These are phyloP conservation scores for Puccinia polysora DNA, from an alignment of 1,284 basidiomycete species.

Conservation along the genomic window DNA sequence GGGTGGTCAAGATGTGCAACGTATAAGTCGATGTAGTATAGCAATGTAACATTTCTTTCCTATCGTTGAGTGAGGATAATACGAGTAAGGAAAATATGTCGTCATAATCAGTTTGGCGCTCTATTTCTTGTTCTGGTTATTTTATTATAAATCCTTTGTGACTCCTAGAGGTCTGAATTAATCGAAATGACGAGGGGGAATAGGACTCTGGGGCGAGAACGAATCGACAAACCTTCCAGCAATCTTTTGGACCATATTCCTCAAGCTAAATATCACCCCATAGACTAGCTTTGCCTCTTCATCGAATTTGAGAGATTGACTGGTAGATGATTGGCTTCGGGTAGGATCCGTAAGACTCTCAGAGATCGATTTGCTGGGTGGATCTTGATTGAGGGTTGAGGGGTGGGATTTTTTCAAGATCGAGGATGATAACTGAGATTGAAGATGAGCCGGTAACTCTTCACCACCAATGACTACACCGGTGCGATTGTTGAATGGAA, in stretches of 20 bases:
- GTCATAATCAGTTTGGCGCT: conserved; percentile 58
- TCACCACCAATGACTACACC: conserved; percentile 27
- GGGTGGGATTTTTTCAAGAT: conserved; percentile 1
- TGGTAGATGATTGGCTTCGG: conserved; percentile 2
- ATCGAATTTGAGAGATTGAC: conserved; percentile 71
- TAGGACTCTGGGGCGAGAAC: background rate
- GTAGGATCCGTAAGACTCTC: background rate
- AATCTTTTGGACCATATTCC: conserved; percentile 92
- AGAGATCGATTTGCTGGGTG: background rate
- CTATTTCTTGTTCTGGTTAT: background rate
- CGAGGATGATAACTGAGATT: background rate
- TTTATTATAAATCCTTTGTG: too few relatives aligned
- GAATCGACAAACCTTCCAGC: conserved; percentile 35
- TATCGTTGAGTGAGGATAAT: conserved; percentile 12
- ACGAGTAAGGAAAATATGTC: conserved; percentile 58
- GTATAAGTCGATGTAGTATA: conserved; percentile 90
- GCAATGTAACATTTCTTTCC: conserved; percentile 49
- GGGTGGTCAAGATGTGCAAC: conserved; percentile 84
- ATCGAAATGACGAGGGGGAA: too few relatives aligned
- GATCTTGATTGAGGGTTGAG: background rate
- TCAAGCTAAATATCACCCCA: conserved; percentile 82
- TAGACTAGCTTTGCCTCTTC: conserved; percentile 98
- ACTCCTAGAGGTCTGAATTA: too few relatives aligned
- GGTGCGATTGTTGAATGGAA: conserved; percentile 12
- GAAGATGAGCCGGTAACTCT: conserved; percentile 10